phyloP scores from a whole-genome alignment of 108 stramenopile species.

The Nitzschia sp. region DNA sequence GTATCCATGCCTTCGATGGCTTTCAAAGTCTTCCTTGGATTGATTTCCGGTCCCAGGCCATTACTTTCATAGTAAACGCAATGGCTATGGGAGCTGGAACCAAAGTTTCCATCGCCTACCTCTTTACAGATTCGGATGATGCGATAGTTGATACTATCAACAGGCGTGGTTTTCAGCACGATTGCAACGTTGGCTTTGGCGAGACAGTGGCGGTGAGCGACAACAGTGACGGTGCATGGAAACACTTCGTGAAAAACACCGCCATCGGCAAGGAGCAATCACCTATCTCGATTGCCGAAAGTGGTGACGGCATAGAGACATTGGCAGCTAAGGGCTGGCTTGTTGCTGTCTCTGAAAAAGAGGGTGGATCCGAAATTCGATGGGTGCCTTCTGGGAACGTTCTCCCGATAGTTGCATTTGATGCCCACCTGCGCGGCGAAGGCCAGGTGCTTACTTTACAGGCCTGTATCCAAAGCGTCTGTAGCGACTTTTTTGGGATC shows the following conservation, averaged over 20 bases:
- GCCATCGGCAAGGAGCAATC: too few relatives aligned
- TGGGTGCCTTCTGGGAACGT: not conserved
- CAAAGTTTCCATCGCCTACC: not conserved
- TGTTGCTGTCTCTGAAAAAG: not conserved
- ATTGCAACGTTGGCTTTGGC: not conserved
- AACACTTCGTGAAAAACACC: not conserved
- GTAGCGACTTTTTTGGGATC: not conserved
- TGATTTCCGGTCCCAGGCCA: not conserved
- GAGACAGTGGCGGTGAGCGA: not conserved
- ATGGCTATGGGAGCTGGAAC: not conserved
- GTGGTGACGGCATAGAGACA: not conserved
- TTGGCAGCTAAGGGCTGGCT: not conserved
- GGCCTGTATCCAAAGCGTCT: not conserved
- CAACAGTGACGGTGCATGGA: not conserved
- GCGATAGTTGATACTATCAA: not conserved
- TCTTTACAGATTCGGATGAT: not conserved
- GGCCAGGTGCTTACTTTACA: not conserved
- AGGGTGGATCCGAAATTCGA: too few relatives aligned
- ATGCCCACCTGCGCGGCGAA: not conserved
- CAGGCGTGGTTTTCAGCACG: not conserved
- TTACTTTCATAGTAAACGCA: not conserved
- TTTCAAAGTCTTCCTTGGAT: not conserved
- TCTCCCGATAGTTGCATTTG: not conserved
- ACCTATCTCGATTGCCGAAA: not conserved
- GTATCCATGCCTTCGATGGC: not conserved